A percentile compares a stretch with the other conserved stretches of the same genome.
Evolutionary conservation across 768 basidiomycete genomes (phyloP).

Genomic region (Leccinum truebloodii): DNA sequence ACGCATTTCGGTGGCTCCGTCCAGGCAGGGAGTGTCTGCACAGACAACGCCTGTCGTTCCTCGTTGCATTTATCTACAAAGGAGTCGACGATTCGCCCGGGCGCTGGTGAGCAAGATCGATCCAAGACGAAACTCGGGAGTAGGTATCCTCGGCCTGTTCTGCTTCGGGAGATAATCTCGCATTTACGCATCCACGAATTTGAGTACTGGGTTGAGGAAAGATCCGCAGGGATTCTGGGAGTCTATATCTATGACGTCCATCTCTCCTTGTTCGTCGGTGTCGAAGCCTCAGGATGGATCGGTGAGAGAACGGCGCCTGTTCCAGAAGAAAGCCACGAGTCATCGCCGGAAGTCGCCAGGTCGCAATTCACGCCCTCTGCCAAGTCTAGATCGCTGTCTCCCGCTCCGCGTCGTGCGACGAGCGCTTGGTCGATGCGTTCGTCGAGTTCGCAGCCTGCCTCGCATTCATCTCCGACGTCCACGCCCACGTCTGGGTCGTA

Average conservation of each 20-base stretch:
- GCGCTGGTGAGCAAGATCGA: no score
- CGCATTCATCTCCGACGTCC: constrained; percentile 9
- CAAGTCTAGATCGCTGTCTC: constrained; percentile 19
- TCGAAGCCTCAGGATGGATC: constrained; percentile 5
- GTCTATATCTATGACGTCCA: constrained; percentile 11
- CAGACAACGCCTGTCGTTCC: neutral
- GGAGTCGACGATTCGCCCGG: neutral
- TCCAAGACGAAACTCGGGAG: neutral
- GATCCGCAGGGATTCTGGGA: constrained; percentile 27
- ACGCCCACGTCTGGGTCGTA: constrained; percentile 11
- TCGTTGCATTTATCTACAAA: neutral
- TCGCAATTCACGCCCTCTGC: neutral
- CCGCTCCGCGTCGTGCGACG: neutral
- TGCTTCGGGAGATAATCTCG: neutral
- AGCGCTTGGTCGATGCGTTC: constrained; percentile 11
- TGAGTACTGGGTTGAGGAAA: constrained; percentile 17
- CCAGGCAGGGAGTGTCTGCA: constrained; percentile 7
- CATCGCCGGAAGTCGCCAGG: neutral
- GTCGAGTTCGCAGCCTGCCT: constrained; percentile 7
- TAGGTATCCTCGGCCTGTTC: neutral
- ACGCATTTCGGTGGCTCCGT: neutral
- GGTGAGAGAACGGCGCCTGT: constrained; percentile 1
- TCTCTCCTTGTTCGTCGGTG: constrained; percentile 18
- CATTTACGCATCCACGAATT: constrained; percentile 6
- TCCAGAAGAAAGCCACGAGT: neutral